Percentiles rank a stretch among this genome's conserved stretches.
phyloP scores from a whole-genome alignment of 352 stramenopile genomes.

The Phytophthora quininea region DNA sequence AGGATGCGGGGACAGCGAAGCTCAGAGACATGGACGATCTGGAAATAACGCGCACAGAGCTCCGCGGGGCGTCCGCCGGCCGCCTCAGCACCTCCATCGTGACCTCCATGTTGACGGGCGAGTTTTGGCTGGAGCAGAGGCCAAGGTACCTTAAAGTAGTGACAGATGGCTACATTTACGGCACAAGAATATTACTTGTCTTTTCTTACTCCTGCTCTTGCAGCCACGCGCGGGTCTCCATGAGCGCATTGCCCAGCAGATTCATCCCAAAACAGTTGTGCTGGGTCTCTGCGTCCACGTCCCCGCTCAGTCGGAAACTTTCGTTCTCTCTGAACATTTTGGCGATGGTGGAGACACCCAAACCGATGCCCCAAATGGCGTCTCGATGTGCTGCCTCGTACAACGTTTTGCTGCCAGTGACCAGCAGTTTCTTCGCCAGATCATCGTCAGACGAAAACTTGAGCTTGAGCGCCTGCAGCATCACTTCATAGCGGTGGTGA shows the following conservation, averaged over 20 bases:
- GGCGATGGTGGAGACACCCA: conserved; percentile 45
- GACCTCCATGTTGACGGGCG: conserved; percentile 21
- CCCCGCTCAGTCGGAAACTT: conserved; percentile 40
- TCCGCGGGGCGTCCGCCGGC: conserved; percentile 19
- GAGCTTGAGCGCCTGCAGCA: conserved; percentile 69
- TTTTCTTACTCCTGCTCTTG: neutral
- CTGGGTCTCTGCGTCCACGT: conserved; percentile 41
- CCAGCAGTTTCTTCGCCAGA: conserved; percentile 40
- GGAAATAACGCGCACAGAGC: conserved; percentile 32
- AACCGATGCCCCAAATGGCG: conserved; percentile 68
- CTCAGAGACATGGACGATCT: conserved; percentile 56
- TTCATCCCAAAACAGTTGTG: conserved; percentile 54
- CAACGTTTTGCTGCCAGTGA: conserved; percentile 48
- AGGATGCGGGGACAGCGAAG: conserved; percentile 47
- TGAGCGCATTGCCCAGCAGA: conserved; percentile 60
- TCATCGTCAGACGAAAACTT: conserved; percentile 54
- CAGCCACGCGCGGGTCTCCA: conserved; percentile 55
- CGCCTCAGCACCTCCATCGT: conserved; percentile 56
- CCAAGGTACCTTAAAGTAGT: no score
- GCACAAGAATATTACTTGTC: neutral
- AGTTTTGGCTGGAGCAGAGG: conserved; percentile 1
- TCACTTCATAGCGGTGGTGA: conserved; percentile 44
- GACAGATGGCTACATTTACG: neutral
- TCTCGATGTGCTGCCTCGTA: conserved; percentile 62
- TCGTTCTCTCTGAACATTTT: conserved; percentile 44